Evolutionary conservation across 2,329 filamentous ascomycete species (phyloP).

Genomic region (Ceratocystis variospora): DNA sequence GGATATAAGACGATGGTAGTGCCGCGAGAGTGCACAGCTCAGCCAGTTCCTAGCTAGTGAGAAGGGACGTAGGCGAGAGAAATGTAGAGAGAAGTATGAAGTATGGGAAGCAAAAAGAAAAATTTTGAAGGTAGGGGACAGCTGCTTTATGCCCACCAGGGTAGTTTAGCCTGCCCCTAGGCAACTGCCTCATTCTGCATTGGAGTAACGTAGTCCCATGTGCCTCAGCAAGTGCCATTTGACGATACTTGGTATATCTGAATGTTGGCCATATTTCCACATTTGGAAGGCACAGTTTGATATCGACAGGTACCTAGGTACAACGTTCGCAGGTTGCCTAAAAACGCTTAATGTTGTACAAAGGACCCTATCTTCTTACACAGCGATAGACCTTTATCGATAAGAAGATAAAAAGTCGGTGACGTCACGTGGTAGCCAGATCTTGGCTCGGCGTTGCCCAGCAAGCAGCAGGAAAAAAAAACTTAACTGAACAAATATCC

Average conservation of each 20-base stretch:
- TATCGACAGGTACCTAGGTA: too few species aligned
- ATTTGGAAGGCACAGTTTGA: too few species aligned
- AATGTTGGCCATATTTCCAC: too few species aligned
- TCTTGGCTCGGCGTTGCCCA: not conserved
- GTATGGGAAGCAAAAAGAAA: too few species aligned
- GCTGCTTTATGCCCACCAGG: not conserved
- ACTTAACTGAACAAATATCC: slow-evolving; percentile 2
- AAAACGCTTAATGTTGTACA: not conserved
- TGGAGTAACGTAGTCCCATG: not conserved
- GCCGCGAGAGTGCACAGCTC: too few species aligned
- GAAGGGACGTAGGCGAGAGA: too few species aligned
- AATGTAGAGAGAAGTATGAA: too few species aligned
- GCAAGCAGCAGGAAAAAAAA: not conserved
- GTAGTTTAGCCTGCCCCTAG: not conserved
- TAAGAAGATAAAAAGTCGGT: not conserved
- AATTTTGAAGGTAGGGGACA: not conserved
- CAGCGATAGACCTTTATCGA: not conserved
- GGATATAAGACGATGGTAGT: too few species aligned
- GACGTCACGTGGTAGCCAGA: slow-evolving; percentile 9
- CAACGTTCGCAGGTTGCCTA: too few species aligned
- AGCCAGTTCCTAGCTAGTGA: too few species aligned
- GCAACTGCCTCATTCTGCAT: not conserved
- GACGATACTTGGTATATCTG: not conserved
- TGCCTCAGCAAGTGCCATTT: not conserved
- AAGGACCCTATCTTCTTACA: not conserved